Percentiles rank a stretch among this genome's conserved stretches.
Conservation (phyloP, 371 early-diverging fungal species). For the Blakeslea trispora region DNA sequence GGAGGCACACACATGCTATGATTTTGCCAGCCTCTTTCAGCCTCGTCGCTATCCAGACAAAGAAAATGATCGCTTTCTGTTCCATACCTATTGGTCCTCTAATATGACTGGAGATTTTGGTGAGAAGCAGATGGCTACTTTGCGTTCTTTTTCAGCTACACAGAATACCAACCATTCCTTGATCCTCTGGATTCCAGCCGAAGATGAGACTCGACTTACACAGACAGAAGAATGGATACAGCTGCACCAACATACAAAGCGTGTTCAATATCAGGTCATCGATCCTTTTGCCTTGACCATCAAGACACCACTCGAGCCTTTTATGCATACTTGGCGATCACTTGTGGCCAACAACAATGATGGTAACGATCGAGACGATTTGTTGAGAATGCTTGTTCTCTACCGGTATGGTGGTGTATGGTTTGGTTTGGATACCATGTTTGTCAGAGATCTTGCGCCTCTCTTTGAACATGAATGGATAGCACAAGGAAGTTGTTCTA, state of each 20-base stretch:
- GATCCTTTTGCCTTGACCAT: conserved; percentile 3
- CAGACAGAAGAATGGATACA: conserved; percentile 27
- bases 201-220: conserved; percentile 23
- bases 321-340: conserved; percentile 20
- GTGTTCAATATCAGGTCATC: conserved; percentile 23
- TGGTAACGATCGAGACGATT: conserved; percentile 24
- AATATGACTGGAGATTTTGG: conserved; percentile 25
- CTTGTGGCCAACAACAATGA: conserved; percentile 21
- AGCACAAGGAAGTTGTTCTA: conserved; percentile 37
- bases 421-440: conserved; percentile 49
- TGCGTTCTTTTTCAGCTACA: conserved; percentile 49
- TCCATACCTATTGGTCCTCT: conserved; percentile 44
- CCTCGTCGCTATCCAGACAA: conserved; percentile 17
- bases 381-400: conserved; percentile 40
- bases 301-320: conserved; percentile 27
- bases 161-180: conserved; percentile 38
- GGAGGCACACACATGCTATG: conserved; percentile 51
- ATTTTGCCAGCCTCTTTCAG: conserved; percentile 42
- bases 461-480: conserved; percentile 48
- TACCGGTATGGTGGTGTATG: conserved; percentile 52
- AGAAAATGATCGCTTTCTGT: conserved; percentile 18
- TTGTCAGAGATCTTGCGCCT: conserved; percentile 48
- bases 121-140: conserved; percentile 35
- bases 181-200: conserved; percentile 43
- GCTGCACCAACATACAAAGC: conserved; percentile 9